These are phyloP conservation scores for Monilinia polystroma DNA, from an alignment of 2,329 filamentous ascomycete species.

Conservation along the genomic window DNA sequence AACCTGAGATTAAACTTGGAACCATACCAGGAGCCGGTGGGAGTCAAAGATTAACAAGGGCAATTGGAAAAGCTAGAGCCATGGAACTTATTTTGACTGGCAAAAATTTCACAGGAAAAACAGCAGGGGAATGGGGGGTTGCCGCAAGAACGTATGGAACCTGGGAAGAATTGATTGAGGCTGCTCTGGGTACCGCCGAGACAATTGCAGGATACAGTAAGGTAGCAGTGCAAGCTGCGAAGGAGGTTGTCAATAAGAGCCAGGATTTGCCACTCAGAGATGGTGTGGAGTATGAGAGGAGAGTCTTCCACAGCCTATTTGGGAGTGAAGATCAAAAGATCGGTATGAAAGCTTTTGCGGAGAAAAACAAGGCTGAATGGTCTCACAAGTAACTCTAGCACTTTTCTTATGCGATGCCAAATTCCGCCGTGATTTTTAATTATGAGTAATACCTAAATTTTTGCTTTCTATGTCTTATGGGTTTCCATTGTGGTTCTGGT, in stretches of 20 bases:
- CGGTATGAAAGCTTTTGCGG: slow-evolving; percentile 91
- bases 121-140: slow-evolving; percentile 88
- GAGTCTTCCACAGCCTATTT: slow-evolving; percentile 90
- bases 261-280: slow-evolving; percentile 86
- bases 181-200: slow-evolving; percentile 78
- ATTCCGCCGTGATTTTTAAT: not conserved
- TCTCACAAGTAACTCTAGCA: slow-evolving; percentile 59
- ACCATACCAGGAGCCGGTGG: slow-evolving; percentile 91
- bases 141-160: slow-evolving; percentile 78
- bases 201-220: slow-evolving; percentile 83
- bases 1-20: slow-evolving; percentile 95
- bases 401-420: not conserved
- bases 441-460: not conserved
- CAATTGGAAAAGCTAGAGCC: slow-evolving; percentile 78
- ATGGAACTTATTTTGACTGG: slow-evolving; percentile 93
- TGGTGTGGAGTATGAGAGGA: slow-evolving; percentile 90
- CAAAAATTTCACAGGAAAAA: slow-evolving; percentile 75
- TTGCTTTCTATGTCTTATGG: not conserved
- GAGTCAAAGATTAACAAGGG: slow-evolving; percentile 81
- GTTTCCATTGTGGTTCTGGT: not conserved
- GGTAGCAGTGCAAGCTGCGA: slow-evolving; percentile 84
- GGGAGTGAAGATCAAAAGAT: slow-evolving; percentile 97
- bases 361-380: slow-evolving; percentile 94
- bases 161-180: slow-evolving; percentile 79
- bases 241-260: slow-evolving; percentile 99